Base-by-base conservation (phyloP, 2,329 filamentous ascomycete genomes). In the Neofusicoccum sp. region DNA sequence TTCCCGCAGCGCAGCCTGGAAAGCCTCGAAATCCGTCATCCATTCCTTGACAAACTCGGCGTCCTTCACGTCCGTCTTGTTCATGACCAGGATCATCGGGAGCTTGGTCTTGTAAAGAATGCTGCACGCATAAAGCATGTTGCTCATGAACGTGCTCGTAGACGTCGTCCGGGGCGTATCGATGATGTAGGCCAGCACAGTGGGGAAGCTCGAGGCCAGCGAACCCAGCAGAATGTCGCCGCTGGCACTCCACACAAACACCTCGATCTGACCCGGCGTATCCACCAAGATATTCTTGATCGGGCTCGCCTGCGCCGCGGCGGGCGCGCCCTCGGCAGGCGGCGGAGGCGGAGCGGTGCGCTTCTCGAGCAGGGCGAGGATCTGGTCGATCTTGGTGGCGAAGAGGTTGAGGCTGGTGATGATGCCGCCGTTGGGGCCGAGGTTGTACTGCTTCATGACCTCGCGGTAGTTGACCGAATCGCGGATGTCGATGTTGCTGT, bases 401-500 rank as follows among this genome's bases (percentile, higher is more conserved):
- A 99, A 99, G 31, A 99, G 86, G 76, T 99, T 99, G 54, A 99
- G 81, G 9, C 91, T 95, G 1, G 96, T 99, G 69, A 99, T 81
- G 72, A 99, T 99, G 50, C 93, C 96, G 59, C 95, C 95, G 80
- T 99, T 99, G 7, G 95, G 95, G 0, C 95, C 95, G 0, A 99
- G 86, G 74, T 97, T 97, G 78, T 97, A 98, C 79, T 98, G 93
- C 79, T 94, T 96, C 96, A 99, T 99, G 67, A 99, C 95, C 79
- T 99, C 94, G 77, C 97, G 95, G 83, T 99, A 99, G 84, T 99
- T 97, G 76, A 99, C 94, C 31, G 91, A 95, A 79, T 99, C 95
- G 72, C 96, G 92, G 70, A 99, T 99, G 79, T 99, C 95, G 79
- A 99, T 98, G 78, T 99, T 99, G 77, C 90, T 88, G 69, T 97